These are phyloP conservation scores for Chaetomiaceae sp. DNA, from an alignment of 2,329 filamentous ascomycete species.

Conservation along the genomic window DNA sequence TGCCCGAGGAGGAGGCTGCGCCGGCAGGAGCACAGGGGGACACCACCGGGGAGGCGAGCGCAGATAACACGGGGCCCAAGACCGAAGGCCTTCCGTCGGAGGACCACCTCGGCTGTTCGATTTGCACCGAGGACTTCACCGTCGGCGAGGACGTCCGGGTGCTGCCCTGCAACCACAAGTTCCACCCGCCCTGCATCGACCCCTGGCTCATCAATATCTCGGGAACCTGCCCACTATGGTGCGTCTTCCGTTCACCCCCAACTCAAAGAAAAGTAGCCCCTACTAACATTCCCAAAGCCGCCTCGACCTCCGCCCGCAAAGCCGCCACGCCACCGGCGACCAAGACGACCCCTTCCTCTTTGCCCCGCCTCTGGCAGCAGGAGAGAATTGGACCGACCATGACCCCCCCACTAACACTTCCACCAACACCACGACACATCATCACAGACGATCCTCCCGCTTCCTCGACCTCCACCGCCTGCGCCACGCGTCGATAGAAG, in stretches of 20 bases:
- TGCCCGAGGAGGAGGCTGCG: conserved; percentile 14
- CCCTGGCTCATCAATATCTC: conserved; percentile 67
- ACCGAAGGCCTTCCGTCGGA: conserved; percentile 25
- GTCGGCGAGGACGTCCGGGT: conserved; percentile 65
- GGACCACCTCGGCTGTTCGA: conserved; percentile 55
- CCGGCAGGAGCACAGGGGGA: neutral
- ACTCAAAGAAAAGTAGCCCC: neutral
- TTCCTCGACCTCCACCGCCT: conserved; percentile 54
- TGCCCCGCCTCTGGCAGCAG: conserved; percentile 38
- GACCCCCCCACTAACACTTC: conserved; percentile 27
- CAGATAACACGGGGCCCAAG: conserved; percentile 15
- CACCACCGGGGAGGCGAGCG: neutral
- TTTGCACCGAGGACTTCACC: conserved; percentile 66
- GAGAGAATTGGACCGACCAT: conserved; percentile 28
- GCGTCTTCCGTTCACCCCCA: conserved; percentile 32
- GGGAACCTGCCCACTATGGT: conserved; percentile 67
- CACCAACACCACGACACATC: conserved; percentile 27
- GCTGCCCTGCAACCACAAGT: conserved; percentile 63
- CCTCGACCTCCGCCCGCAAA: conserved; percentile 48
- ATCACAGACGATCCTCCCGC: conserved; percentile 43
- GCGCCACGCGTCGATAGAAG: conserved; percentile 53
- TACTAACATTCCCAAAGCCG: conserved; percentile 39
- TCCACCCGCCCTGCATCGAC: conserved; percentile 63
- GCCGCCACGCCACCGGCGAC: conserved; percentile 8
- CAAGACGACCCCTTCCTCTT: conserved; percentile 28